Conservation (phyloP, 2,329 filamentous ascomycete genomes). For the Mariannaea sp. region DNA sequence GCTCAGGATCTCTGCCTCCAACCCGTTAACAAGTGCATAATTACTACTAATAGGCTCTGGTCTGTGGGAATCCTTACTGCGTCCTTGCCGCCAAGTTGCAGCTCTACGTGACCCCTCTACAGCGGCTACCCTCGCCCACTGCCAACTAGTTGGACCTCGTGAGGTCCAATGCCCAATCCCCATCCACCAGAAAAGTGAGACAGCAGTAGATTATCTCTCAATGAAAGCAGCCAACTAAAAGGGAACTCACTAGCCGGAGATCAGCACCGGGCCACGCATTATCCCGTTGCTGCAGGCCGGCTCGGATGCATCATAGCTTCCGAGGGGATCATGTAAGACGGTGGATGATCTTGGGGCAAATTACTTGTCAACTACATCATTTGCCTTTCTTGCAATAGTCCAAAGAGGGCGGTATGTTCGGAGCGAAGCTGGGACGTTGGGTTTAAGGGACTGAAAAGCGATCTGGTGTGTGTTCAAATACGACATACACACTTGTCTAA, state of each 20-base stretch:
- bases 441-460: too few species aligned
- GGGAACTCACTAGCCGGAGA: background rate
- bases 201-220: background rate
- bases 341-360: background rate
- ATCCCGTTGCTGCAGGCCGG: background rate
- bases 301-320: too few species aligned
- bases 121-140: too few species aligned
- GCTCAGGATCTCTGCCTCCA: too few species aligned
- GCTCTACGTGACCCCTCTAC: too few species aligned
- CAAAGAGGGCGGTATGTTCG: too few species aligned
- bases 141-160: background rate
- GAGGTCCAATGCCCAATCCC: slow-evolving; percentile 10
- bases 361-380: background rate
- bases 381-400: background rate
- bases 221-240: background rate
- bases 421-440: too few species aligned
- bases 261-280: slow-evolving; percentile 1
- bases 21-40: too few species aligned
- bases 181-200: background rate
- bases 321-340: slow-evolving; percentile 10
- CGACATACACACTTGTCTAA: too few species aligned
- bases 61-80: too few species aligned
- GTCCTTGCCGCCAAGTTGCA: too few species aligned
- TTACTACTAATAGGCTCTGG: too few species aligned
- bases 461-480: background rate